Evolutionary conservation across 768 basidiomycete genomes (phyloP).

Genomic region (Termitomyces sp.): DNA sequence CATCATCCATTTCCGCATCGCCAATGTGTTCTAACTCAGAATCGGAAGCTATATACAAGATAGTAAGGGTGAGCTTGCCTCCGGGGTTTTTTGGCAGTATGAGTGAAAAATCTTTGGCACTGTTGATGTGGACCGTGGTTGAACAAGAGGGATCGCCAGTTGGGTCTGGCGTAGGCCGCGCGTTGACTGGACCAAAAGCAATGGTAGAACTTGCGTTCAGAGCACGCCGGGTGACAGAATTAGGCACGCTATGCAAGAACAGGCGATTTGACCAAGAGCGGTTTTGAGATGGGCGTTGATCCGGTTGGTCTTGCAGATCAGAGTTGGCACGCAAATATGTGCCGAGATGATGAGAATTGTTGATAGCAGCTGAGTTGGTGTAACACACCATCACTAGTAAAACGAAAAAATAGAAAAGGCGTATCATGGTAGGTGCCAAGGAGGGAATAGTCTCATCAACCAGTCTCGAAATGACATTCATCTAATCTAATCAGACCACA

Average conservation of each 20-base stretch:
- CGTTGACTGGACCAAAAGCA: not conserved
- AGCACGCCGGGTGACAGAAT: not conserved
- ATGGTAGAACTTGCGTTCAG: constrained; percentile 1
- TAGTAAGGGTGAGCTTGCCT: not conserved
- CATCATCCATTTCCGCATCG: constrained; percentile 15
- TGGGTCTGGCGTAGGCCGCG: constrained; percentile 15
- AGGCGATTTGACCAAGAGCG: constrained; percentile 1
- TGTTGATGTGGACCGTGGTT: constrained; percentile 15
- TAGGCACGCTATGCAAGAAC: not conserved
- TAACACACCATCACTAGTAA: not conserved
- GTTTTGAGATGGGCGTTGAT: not conserved
- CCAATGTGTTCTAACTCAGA: constrained; percentile 10
- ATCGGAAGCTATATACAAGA: not conserved
- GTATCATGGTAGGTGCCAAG: not conserved
- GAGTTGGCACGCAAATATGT: not conserved
- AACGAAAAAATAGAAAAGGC: not conserved
- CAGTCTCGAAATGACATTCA: not conserved
- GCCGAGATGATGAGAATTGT: not conserved
- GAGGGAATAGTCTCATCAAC: not conserved
- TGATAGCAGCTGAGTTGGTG: constrained; percentile 7
- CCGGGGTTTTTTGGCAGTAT: constrained; percentile 11
- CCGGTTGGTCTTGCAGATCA: not conserved
- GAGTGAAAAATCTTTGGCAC: constrained; percentile 13
- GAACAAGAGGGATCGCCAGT: constrained; percentile 16
- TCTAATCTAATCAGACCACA: not conserved